phyloP scores from a whole-genome alignment of 441 rosid species.

The Manihot esculenta region DNA sequence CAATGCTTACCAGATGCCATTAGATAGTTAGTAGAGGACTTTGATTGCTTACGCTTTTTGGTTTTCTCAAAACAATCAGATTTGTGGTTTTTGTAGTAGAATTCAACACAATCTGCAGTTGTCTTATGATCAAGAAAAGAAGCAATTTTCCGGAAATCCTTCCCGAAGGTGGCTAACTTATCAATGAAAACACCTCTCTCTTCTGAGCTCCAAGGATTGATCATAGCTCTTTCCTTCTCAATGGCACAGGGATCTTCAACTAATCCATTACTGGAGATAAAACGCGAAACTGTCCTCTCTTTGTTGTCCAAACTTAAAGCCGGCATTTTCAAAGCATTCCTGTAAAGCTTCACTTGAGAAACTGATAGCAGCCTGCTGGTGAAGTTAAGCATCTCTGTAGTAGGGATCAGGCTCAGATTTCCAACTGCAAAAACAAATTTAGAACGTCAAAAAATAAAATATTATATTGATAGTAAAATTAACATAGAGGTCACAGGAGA shows the following conservation, averaged over 20 bases:
- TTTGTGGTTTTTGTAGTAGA: constrained; percentile 97
- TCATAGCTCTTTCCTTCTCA: constrained; percentile 88
- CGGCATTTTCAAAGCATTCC: constrained; percentile 86
- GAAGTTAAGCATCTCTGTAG: constrained; percentile 49
- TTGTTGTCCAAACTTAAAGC: constrained; percentile 73
- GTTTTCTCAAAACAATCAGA: constrained; percentile 84
- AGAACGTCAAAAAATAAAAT: not conserved
- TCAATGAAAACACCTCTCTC: constrained; percentile 76
- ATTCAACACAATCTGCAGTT: constrained; percentile 96
- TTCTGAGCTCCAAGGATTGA: constrained; percentile 86
- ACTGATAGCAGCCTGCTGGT: constrained; percentile 59
- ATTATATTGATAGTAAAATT: not conserved
- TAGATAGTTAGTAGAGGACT: constrained; percentile 58
- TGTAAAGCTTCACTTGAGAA: constrained; percentile 45
- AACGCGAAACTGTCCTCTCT: constrained; percentile 64
- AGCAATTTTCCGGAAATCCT: constrained; percentile 87
- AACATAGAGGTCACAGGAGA: not conserved
- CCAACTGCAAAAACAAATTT: constrained; percentile 40
- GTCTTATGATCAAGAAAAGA: constrained; percentile 86
- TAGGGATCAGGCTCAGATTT: constrained; percentile 51
- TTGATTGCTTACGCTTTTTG: constrained; percentile 70
- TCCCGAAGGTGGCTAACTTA: constrained; percentile 79
- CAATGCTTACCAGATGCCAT: constrained; percentile 68
- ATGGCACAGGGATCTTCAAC: constrained; percentile 88
- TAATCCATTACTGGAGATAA: constrained; percentile 75